Percentiles rank a stretch among this genome's conserved stretches.
Evolutionary conservation across 1,139 yeast genomes (phyloP).

Genomic region (Blastobotrys ciferrii): DNA sequence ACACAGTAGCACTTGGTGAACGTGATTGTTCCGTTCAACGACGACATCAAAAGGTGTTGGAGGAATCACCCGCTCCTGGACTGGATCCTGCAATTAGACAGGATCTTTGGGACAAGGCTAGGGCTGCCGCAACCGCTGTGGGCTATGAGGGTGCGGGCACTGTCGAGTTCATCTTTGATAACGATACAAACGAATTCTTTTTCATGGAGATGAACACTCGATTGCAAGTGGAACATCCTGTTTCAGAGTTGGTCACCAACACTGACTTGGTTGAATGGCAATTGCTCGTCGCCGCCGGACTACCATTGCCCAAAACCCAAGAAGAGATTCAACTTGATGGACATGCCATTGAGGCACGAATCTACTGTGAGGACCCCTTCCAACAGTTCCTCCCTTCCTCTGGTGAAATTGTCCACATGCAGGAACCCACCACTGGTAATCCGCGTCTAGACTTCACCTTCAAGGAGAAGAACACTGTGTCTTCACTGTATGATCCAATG

Average conservation of each 20-base stretch:
- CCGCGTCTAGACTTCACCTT: slow-evolving; percentile 37
- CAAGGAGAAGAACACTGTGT: slow-evolving; percentile 32
- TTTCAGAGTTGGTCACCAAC: slow-evolving; percentile 82
- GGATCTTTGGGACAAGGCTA: slow-evolving; percentile 58
- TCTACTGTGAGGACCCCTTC: slow-evolving; percentile 39
- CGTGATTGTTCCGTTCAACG: slow-evolving; percentile 51
- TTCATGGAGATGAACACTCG: slow-evolving; percentile 64
- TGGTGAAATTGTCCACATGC: slow-evolving; percentile 34
- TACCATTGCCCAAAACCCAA: slow-evolving; percentile 37
- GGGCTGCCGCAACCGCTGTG: slow-evolving; percentile 53
- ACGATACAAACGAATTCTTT: slow-evolving; percentile 54
- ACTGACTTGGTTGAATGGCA: slow-evolving; percentile 92
- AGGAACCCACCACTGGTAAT: slow-evolving; percentile 29
- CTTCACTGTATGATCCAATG: slow-evolving; percentile 39
- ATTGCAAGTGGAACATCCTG: slow-evolving; percentile 63
- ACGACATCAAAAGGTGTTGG: slow-evolving; percentile 51
- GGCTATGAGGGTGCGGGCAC: slow-evolving; percentile 64
- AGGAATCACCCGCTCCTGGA: slow-evolving; percentile 53
- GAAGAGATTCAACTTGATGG: slow-evolving; percentile 33
- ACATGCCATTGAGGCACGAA: slow-evolving; percentile 38
- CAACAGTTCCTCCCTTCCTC: slow-evolving; percentile 36
- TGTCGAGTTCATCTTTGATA: slow-evolving; percentile 60
- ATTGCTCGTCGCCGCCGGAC: slow-evolving; percentile 88
- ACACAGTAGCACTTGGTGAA: slow-evolving; percentile 47
- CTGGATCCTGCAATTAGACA: slow-evolving; percentile 51